Base-by-base conservation (phyloP, 352 stramenopile genomes). In the Phytophthora fragariae region DNA sequence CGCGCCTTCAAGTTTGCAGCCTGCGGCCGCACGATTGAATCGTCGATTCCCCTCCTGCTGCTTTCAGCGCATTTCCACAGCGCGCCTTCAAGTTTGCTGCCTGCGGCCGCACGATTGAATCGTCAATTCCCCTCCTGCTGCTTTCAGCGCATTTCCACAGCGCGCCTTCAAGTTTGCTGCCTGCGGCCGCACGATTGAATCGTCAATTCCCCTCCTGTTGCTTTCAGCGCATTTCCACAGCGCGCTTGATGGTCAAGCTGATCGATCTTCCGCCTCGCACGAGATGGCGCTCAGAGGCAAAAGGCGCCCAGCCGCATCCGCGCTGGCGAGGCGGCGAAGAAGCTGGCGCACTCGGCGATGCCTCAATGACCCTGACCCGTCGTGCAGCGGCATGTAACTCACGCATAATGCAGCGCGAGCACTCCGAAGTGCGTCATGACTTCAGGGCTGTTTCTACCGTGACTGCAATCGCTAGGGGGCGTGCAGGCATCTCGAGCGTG, bases 111-210 rank as follows among this genome's bases (percentile, higher is more conserved):
- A 73, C 39, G 37, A 46, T 31, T 31, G 27, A 31, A 31, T 31
- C 27, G 27, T 31, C 27, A 2, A 39, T 50, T 59, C 37, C 17
- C 5, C 21, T 19, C 66, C 66, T 73, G 59, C 66, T 73, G 58
- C 66, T 73, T 73, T 73, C 65, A 44, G 37, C 37, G 57, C 56
- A 61, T 67, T 37, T 66, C 65, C n/a, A n/a, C 44, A 46, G 53
- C 17, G 37, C n/a, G n/a, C 19, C 57, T 55, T 72, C 57, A 62
- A 62, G 0, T 6, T 62, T 56, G 19, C 33, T 49, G 27, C 47
- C 24, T 67, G 12, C 35, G 57, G 50, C 58, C 59, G 68, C 66
- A 73, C 39, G 37, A 44, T 29, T 29, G 27, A 29, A 29, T 29
- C 27, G 27, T 29, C 27, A 2, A 39, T 50, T 59, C 37, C 17